phyloP scores from a whole-genome alignment of 2,329 filamentous ascomycete species.

The Dactylonectria macrodidyma region DNA sequence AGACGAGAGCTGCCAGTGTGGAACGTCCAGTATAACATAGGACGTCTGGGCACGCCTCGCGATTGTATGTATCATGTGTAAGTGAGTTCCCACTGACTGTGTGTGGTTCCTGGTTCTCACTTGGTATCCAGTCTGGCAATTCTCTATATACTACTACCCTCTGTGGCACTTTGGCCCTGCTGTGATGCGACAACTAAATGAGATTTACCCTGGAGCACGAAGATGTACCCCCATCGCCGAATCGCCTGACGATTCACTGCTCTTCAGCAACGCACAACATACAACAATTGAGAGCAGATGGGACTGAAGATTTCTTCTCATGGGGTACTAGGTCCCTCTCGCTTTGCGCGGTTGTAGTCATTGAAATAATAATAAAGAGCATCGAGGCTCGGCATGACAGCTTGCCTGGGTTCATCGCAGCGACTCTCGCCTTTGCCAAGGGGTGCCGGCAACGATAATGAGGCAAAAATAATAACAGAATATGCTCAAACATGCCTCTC shows the following conservation, averaged over 20 bases:
- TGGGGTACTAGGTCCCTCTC: constrained; percentile 22
- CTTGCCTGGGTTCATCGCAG: constrained; percentile 10
- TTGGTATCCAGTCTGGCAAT: not conserved
- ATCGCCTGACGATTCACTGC: not conserved
- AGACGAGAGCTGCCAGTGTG: not conserved
- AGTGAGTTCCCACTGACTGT: not conserved
- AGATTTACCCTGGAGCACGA: not conserved
- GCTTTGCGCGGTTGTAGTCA: constrained; percentile 21
- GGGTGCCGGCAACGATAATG: constrained; percentile 12
- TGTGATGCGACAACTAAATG: not conserved
- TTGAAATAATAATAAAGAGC: constrained; percentile 11
- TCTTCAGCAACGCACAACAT: not conserved
- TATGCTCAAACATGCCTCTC: constrained; percentile 19
- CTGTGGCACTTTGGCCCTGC: too few species aligned
- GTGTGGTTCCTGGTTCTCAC: not conserved
- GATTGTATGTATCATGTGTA: constrained; percentile 10
- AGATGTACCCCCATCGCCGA: not conserved
- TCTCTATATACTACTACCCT: too few species aligned
- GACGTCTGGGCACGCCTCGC: not conserved
- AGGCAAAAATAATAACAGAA: constrained; percentile 27
- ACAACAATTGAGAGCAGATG: not conserved
- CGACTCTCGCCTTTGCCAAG: not conserved
- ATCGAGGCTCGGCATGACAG: constrained; percentile 10
- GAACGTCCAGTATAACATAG: not conserved
- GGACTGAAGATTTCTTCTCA: constrained; percentile 3